phyloP scores from a whole-genome alignment of 1,284 basidiomycete species.

The Leccinum fuscescens region DNA sequence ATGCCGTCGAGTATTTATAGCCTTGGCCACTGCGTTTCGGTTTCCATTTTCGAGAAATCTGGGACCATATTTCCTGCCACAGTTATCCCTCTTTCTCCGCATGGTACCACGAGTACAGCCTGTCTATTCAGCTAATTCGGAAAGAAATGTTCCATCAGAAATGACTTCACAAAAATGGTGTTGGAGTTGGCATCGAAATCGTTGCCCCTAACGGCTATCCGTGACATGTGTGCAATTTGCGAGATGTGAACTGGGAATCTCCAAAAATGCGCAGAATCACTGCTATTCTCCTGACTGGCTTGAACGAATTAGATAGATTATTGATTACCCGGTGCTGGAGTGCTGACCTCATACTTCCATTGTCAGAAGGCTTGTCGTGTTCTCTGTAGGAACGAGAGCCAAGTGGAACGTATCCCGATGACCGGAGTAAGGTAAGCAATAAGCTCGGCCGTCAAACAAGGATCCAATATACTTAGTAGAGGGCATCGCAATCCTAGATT shows the following conservation, averaged over 20 bases:
- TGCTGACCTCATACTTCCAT: no score
- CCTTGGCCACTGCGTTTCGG: neutral
- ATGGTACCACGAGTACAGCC: neutral
- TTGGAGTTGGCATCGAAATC: neutral
- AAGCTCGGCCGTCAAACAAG: neutral
- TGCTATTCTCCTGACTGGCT: no score
- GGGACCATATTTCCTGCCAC: neutral
- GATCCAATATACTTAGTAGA: no score
- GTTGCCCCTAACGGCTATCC: neutral
- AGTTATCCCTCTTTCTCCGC: neutral
- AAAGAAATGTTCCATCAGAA: neutral
- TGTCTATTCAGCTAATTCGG: neutral
- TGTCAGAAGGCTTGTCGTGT: no score
- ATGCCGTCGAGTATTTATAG: slow-evolving; percentile 7
- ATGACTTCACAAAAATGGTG: neutral
- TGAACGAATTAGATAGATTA: no score
- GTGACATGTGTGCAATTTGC: neutral
- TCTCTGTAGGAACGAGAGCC: neutral
- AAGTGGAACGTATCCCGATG: no score
- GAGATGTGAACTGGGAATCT: neutral
- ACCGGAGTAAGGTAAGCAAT: neutral
- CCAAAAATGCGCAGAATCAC: neutral
- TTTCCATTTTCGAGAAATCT: neutral
- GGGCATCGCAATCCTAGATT: neutral
- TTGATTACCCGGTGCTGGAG: no score